Conservation (phyloP, 2,329 filamentous ascomycete species). For the Verticillium alfalfae region DNA sequence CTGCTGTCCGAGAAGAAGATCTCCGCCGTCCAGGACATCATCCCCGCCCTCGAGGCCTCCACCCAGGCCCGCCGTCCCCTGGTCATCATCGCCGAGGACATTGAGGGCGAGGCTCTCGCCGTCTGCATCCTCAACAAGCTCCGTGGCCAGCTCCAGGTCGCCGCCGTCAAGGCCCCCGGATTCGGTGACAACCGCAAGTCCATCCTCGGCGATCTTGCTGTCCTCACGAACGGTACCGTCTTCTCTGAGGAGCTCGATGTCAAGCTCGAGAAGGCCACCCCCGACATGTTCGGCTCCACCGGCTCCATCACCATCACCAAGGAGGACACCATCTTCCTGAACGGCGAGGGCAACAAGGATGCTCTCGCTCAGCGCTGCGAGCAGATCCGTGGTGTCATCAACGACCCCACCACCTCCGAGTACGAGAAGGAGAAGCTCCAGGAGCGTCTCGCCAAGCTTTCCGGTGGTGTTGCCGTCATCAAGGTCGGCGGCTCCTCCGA, state of each 20-base stretch:
- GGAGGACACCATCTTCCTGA: constrained; percentile 98
- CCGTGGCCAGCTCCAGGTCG: constrained; percentile 97
- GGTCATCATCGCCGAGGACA: constrained; percentile 98
- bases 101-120: constrained; percentile 95
- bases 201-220: constrained; percentile 92
- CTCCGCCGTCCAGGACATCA: constrained; percentile 97
- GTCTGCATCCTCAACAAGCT: constrained; percentile 99
- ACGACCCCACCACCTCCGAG: constrained; percentile 88
- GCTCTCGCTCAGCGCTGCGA: constrained; percentile 90
- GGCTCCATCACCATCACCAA: constrained; percentile 99
- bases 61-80: constrained; percentile 92
- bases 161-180: constrained; percentile 96
- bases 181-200: constrained; percentile 99
- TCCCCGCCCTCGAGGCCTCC: constrained; percentile 94
- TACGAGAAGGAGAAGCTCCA: constrained; percentile 99
- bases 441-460: constrained; percentile 98
- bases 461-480: constrained; percentile 97
- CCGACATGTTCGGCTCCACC: constrained; percentile 93
- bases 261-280: constrained; percentile 97
- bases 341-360: constrained; percentile 95
- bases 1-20: constrained; percentile 99
- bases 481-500: constrained; percentile 97
- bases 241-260: constrained; percentile 98
- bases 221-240: constrained; percentile 94
- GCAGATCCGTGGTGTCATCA: constrained; percentile 97